Percentiles rank a stretch among this genome's conserved stretches.
Conservation (phyloP, 1,139 yeast genomes). For the Yamadazyma jaroonii region DNA sequence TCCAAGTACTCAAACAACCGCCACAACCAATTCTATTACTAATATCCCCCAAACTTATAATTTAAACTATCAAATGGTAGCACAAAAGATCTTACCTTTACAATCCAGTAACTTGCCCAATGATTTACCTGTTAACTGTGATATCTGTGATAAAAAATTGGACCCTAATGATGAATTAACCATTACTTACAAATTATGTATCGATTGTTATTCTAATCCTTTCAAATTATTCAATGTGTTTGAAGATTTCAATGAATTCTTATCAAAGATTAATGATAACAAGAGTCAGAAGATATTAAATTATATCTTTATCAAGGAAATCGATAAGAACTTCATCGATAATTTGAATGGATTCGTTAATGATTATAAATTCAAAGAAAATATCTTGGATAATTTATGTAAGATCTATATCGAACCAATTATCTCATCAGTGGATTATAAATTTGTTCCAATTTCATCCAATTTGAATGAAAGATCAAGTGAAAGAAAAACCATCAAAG, state of each 20-base stretch:
- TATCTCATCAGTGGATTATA: conserved; percentile 32
- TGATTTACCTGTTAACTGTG: conserved; percentile 20
- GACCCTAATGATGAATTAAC: conserved; percentile 24
- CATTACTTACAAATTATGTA: conserved; percentile 26
- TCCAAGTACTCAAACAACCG: neutral
- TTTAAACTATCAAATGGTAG: conserved; percentile 17
- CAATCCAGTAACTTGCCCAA: conserved; percentile 16
- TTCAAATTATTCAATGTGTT: conserved; percentile 31
- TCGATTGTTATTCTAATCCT: conserved; percentile 30
- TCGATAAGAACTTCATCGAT: conserved; percentile 30
- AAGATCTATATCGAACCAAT: conserved; percentile 41
- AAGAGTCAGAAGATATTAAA: conserved; percentile 24
- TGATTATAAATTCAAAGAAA: conserved; percentile 38
- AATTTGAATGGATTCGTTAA: conserved; percentile 23
- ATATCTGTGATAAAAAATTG: conserved; percentile 23
- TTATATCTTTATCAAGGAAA: conserved; percentile 37
- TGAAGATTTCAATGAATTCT: conserved; percentile 35
- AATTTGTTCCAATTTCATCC: conserved; percentile 31
- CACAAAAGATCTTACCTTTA: conserved; percentile 17
- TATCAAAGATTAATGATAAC: conserved; percentile 24
- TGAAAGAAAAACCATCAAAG: conserved; percentile 16
- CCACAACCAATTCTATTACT: conserved; percentile 2
- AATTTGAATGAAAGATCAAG: conserved; percentile 24
- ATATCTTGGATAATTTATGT: conserved; percentile 33
- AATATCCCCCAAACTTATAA: conserved; percentile 14